These are phyloP conservation scores for Boletus sp. DNA, from an alignment of 768 basidiomycete species.

Conservation along the genomic window DNA sequence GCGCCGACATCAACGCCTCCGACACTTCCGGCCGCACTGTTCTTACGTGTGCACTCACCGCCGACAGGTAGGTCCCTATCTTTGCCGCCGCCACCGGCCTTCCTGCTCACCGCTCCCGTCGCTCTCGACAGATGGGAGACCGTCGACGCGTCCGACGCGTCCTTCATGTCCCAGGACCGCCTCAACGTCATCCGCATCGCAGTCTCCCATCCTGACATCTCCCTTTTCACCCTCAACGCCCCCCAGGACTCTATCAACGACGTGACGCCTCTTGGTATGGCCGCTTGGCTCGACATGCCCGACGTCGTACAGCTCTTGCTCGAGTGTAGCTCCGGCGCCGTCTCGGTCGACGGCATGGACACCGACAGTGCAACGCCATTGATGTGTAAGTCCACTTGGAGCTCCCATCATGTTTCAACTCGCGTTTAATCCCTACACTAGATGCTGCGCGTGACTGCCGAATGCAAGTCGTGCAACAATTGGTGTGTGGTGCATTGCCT, in stretches of 20 bases:
- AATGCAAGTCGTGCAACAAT: constrained; percentile 58
- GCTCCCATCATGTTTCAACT: not conserved
- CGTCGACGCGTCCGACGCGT: constrained; percentile 68
- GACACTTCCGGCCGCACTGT: constrained; percentile 60
- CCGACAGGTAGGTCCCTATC: constrained; percentile 53
- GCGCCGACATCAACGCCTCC: constrained; percentile 66
- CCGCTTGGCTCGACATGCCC: constrained; percentile 71
- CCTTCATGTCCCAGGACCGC: constrained; percentile 55
- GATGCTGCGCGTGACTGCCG: constrained; percentile 76
- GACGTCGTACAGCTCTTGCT: constrained; percentile 61
- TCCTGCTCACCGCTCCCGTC: constrained; percentile 1
- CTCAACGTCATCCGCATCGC: constrained; percentile 56
- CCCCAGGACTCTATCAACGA: constrained; percentile 67
- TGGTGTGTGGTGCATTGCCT: constrained; percentile 44
- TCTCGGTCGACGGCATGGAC: constrained; percentile 74
- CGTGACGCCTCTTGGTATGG: constrained; percentile 74
- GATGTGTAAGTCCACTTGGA: constrained; percentile 61
- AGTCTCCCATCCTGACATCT: constrained; percentile 52
- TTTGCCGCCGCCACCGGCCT: constrained; percentile 3
- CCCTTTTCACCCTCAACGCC: constrained; percentile 71
- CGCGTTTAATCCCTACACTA: constrained; percentile 27
- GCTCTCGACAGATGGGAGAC: constrained; percentile 54
- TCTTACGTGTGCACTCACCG: constrained; percentile 67
- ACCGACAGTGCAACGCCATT: constrained; percentile 72
- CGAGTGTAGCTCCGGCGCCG: constrained; percentile 54